A percentile compares a stretch with the other conserved stretches of the same genome.
phyloP scores from a whole-genome alignment of 768 basidiomycete species.

The Auricularia auricula-judae region DNA sequence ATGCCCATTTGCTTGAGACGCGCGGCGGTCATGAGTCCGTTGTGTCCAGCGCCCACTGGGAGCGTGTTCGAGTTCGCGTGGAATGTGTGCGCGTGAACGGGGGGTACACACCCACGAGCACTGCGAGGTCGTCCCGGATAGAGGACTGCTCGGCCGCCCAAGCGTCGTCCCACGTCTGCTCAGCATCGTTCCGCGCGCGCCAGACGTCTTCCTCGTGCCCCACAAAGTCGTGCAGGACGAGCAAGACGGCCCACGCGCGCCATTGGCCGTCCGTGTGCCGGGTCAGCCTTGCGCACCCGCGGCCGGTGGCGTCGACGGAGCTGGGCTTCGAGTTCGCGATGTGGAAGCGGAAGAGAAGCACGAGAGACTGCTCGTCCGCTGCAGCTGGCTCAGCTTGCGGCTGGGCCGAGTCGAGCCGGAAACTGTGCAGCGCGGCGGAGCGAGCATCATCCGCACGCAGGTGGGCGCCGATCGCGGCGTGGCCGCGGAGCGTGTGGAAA shows the following conservation, averaged over 20 bases:
- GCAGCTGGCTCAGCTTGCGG: not conserved
- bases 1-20: conserved; percentile 32
- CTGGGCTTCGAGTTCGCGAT: conserved; percentile 18
- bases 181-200: not conserved
- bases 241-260: conserved; percentile 28
- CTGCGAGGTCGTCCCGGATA: conserved; percentile 25
- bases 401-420: conserved; percentile 6
- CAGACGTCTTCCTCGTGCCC: conserved; percentile 18
- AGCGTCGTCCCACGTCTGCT: not conserved
- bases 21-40: conserved; percentile 30
- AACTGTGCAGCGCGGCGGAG: not conserved
- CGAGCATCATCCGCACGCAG: conserved; percentile 10
- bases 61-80: not conserved
- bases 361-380: conserved; percentile 5
- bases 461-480: conserved; percentile 22
- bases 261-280: conserved; percentile 15
- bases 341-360: conserved; percentile 20
- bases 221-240: conserved; percentile 22
- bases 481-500: conserved; percentile 25
- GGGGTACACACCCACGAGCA: conserved; percentile 24
- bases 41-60: conserved; percentile 33
- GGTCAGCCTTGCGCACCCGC: conserved; percentile 24
- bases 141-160: not conserved
- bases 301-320: conserved; percentile 16
- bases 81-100: not conserved